Conservation (phyloP, 345 rosid species). For the Eucalyptus tenuipes region DNA sequence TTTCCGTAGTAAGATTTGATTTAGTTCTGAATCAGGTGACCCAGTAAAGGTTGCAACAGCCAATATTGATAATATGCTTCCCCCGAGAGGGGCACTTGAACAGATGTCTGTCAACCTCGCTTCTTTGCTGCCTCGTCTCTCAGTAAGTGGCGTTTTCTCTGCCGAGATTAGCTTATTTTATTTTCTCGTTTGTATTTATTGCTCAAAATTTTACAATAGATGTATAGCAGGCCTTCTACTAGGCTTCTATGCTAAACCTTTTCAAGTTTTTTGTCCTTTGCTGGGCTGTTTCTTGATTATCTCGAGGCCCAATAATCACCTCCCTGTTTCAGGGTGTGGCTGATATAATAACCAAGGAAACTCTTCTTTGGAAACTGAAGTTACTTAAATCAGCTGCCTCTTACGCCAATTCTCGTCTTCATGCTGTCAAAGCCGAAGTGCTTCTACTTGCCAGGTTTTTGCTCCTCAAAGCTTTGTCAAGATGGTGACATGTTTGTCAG, state of each 20-base stretch:
- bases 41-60: slow-evolving; percentile 71
- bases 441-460: slow-evolving; percentile 52
- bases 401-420: slow-evolving; percentile 38
- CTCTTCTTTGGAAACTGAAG: slow-evolving; percentile 30
- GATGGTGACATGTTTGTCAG: neutral
- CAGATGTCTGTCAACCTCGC: slow-evolving; percentile 43
- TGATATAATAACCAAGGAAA: slow-evolving; percentile 16
- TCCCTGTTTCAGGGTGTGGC: slow-evolving; percentile 6
- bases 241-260: neutral
- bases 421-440: slow-evolving; percentile 42
- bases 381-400: slow-evolving; percentile 41
- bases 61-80: slow-evolving; percentile 41
- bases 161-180: neutral
- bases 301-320: neutral
- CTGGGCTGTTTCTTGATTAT: neutral
- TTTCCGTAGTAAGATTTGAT: neutral
- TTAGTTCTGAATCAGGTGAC: slow-evolving; percentile 35
- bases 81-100: slow-evolving; percentile 26
- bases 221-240: neutral
- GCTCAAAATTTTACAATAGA: neutral
- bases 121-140: slow-evolving; percentile 48
- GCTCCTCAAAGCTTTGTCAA: neutral
- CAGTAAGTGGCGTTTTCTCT: slow-evolving; percentile 33
- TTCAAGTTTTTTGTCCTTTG: neutral
- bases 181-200: neutral